Evolutionary conservation across 1,139 yeast genomes (phyloP).

Genomic region (Geotrichum candidum): DNA sequence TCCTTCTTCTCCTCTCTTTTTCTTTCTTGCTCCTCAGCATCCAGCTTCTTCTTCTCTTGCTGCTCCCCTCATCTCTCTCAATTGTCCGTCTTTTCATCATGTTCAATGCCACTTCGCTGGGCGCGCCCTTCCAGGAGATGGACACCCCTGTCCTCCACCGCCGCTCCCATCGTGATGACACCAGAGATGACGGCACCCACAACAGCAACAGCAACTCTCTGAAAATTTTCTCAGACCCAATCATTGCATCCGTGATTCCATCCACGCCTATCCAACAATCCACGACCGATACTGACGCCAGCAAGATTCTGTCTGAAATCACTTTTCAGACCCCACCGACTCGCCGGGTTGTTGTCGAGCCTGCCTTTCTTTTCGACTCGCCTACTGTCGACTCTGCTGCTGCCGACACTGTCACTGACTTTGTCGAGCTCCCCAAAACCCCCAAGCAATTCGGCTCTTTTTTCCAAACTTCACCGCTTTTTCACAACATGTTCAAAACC

Average conservation of each 20-base stretch:
- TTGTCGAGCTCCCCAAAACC: conserved; percentile 3
- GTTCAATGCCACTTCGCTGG: neutral
- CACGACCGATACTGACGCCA: neutral
- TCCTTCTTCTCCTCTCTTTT: neutral
- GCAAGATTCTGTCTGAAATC: conserved; percentile 4
- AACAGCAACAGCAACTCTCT: neutral
- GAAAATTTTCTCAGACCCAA: neutral
- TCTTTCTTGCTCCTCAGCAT: neutral
- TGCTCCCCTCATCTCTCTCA: neutral
- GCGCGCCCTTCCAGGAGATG: neutral
- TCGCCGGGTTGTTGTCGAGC: neutral
- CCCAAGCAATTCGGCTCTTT: conserved; percentile 4
- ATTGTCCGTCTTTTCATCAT: neutral
- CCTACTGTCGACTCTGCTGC: neutral
- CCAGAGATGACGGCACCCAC: neutral
- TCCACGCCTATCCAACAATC: neutral
- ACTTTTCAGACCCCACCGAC: conserved; percentile 3
- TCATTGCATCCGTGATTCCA: neutral
- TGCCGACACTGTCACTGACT: conserved; percentile 2
- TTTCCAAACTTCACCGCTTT: conserved; percentile 13
- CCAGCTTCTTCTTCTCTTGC: neutral
- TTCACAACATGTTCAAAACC: neutral
- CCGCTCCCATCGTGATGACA: neutral
- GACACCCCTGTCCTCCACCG: neutral
- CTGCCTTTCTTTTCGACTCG: neutral